Percentiles rank a stretch among this genome's conserved stretches.
Conservation (phyloP, 176 grass and related monocot genomes). For the Cocos nucifera region DNA sequence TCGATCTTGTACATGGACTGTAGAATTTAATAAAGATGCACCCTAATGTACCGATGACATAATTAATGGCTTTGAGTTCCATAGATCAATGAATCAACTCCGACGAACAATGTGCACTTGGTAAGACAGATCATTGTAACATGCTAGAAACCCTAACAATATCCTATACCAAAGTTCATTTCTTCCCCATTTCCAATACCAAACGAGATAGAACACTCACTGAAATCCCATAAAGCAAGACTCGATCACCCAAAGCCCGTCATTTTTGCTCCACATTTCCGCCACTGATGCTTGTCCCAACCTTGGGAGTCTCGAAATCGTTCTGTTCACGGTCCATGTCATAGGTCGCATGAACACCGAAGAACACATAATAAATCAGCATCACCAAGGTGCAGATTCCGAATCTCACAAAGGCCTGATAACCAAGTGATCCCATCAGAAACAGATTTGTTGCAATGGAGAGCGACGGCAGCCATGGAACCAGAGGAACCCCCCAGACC, state of each 20-base stretch:
- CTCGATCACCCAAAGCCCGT: not conserved
- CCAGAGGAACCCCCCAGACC: constrained; percentile 44
- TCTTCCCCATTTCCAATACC: no score
- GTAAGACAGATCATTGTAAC: no score
- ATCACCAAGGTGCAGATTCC: constrained; percentile 41
- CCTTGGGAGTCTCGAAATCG: not conserved
- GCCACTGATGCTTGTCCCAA: not conserved
- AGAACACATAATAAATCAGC: constrained; percentile 48
- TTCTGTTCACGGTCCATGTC: constrained; percentile 25
- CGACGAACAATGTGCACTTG: no score
- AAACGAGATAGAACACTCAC: no score
- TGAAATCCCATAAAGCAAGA: no score
- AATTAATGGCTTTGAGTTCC: no score
- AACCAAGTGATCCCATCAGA: constrained; percentile 46
- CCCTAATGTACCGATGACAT: no score
- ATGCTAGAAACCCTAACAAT: no score
- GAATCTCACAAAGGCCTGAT: constrained; percentile 30
- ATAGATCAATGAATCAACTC: no score
- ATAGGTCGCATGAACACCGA: constrained; percentile 48
- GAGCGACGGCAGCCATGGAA: constrained; percentile 43
- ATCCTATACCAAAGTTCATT: no score
- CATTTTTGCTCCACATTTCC: constrained; percentile 18
- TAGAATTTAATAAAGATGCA: no score
- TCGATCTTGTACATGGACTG: no score
- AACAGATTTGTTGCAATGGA: constrained; percentile 43